These are phyloP conservation scores for Cryptococcus sp. DNA, from an alignment of 1,284 basidiomycete genomes.

Conservation along the genomic window DNA sequence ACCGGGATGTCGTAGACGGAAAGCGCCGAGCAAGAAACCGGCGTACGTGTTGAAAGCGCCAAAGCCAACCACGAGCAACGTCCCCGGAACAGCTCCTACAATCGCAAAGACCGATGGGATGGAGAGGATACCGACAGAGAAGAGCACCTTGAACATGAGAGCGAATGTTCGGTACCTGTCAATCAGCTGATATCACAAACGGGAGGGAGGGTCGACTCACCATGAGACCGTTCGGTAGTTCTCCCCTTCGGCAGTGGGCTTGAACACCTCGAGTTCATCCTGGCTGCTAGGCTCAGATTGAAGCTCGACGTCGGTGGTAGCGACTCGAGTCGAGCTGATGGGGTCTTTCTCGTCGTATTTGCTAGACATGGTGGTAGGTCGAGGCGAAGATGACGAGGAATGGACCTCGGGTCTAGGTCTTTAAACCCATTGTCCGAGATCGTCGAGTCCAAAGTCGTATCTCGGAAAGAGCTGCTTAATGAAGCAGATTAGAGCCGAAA, in stretches of 20 bases:
- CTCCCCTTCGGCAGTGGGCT: constrained; percentile 8
- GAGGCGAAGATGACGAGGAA: too few relatives aligned
- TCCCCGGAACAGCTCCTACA: constrained; percentile 13
- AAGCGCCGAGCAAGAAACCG: constrained; percentile 14
- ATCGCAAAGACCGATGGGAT: constrained; percentile 14
- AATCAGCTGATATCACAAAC: not conserved
- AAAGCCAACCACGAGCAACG: constrained; percentile 13
- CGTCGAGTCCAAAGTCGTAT: too few relatives aligned
- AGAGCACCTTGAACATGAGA: constrained; percentile 18
- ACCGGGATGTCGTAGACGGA: constrained; percentile 15
- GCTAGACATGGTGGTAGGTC: too few relatives aligned
- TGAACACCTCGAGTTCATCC: constrained; percentile 11
- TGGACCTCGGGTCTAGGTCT: too few relatives aligned
- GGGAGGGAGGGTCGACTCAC: constrained; percentile 1
- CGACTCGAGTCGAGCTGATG: not conserved
- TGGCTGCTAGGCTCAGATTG: not conserved
- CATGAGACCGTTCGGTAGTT: constrained; percentile 20
- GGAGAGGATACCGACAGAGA: constrained; percentile 16
- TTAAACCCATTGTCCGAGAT: too few relatives aligned
- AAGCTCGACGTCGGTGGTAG: not conserved
- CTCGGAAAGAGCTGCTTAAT: too few relatives aligned
- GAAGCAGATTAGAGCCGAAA: too few relatives aligned
- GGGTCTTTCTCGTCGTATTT: too few relatives aligned
- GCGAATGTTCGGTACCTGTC: constrained; percentile 14
- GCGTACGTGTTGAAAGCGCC: constrained; percentile 15